These are phyloP conservation scores for Hyaloscypha finlandica DNA, from an alignment of 495 filamentous ascomycete genomes.

Conservation along the genomic window DNA sequence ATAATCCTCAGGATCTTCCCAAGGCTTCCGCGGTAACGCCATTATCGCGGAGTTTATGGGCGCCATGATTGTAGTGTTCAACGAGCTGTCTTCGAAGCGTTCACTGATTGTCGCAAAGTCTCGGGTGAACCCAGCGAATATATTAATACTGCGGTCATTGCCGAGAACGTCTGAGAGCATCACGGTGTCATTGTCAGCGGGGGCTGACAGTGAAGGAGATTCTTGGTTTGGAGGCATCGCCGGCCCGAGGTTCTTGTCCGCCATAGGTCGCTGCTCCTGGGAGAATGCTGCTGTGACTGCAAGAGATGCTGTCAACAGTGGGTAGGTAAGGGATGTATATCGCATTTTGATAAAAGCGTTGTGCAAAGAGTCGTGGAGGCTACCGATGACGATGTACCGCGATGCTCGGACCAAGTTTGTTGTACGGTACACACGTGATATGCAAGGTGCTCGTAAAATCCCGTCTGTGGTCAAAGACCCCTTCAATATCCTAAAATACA, in stretches of 20 bases:
- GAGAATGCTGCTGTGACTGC: constrained; percentile 12
- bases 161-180: constrained; percentile 81
- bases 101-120: constrained; percentile 72
- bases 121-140: constrained; percentile 84
- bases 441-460: too few relatives aligned
- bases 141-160: constrained; percentile 76
- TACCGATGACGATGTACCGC: constrained; percentile 15
- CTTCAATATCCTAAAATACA: not conserved
- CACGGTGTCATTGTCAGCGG: constrained; percentile 23
- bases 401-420: not conserved
- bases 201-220: constrained; percentile 11
- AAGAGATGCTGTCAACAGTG: constrained; percentile 24
- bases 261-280: constrained; percentile 19
- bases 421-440: not conserved
- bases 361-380: not conserved
- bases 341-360: constrained; percentile 23
- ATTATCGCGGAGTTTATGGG: constrained; percentile 82
- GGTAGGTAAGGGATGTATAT: constrained; percentile 10
- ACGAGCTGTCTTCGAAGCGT: constrained; percentile 66
- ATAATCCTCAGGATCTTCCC: constrained; percentile 90
- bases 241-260: constrained; percentile 24
- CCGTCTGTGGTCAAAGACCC: not conserved
- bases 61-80: constrained; percentile 88
- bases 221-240: constrained; percentile 18
- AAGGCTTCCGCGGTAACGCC: constrained; percentile 82